Percentiles rank a stretch among this genome's conserved stretches.
Conservation (phyloP, 345 rosid species). For the Mangifera indica region DNA sequence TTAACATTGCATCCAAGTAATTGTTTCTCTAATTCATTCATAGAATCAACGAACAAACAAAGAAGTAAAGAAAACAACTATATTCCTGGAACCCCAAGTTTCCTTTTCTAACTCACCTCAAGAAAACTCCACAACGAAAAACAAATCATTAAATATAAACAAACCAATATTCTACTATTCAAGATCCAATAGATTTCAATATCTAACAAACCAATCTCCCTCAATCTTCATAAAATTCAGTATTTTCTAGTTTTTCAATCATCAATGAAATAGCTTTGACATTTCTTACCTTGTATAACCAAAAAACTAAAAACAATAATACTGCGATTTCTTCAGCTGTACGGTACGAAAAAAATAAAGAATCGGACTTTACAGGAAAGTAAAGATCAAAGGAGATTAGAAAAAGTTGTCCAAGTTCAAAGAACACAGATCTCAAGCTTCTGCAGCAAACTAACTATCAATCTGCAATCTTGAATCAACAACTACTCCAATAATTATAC, state of each 20-base stretch:
- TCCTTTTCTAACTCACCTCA: background rate
- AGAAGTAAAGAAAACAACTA: background rate
- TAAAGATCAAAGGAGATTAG: background rate
- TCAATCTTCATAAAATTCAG: slow-evolving; percentile 13
- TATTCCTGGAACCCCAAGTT: background rate
- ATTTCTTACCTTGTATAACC: background rate
- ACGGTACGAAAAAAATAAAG: background rate
- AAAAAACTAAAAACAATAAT: background rate
- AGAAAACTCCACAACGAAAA: background rate
- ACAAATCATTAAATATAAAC: background rate
- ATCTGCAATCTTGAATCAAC: slow-evolving; percentile 1
- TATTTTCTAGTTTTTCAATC: background rate
- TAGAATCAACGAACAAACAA: background rate
- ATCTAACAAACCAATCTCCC: slow-evolving; percentile 26
- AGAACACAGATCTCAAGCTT: slow-evolving; percentile 23
- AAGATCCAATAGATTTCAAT: slow-evolving; percentile 34
- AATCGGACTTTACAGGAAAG: background rate
- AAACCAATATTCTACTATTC: background rate
- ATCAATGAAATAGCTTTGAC: background rate
- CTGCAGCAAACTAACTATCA: slow-evolving; percentile 1
- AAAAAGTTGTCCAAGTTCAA: background rate
- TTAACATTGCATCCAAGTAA: slow-evolving; percentile 55
- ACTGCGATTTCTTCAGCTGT: background rate
- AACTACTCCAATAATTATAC: background rate
- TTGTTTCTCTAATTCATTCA: slow-evolving; percentile 27